Evolutionary conservation across 148 eudicot genomes (phyloP).

Genomic region (Silene latifolia): DNA sequence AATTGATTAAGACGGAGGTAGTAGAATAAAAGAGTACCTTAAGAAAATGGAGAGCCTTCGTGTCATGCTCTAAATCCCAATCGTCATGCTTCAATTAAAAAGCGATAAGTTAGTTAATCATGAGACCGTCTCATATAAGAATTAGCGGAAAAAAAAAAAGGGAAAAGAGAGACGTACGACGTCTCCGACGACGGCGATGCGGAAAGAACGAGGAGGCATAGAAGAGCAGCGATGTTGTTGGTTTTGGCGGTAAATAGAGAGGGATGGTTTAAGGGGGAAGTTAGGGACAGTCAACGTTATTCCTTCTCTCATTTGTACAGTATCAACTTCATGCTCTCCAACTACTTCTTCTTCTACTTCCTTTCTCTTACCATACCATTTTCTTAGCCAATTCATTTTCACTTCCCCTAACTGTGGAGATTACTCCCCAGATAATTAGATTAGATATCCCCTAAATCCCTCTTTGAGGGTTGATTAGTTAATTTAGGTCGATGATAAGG

Average conservation of each 20-base stretch:
- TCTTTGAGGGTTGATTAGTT: too few relatives aligned
- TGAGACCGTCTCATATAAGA: not conserved
- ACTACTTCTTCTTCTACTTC: not conserved
- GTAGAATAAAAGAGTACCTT: constrained; percentile 32
- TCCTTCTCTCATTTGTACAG: not conserved
- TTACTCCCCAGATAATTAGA: too few relatives aligned
- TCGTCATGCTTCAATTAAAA: constrained; percentile 54
- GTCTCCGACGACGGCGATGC: constrained; percentile 85
- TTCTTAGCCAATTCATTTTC: too few relatives aligned
- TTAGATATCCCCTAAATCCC: too few relatives aligned
- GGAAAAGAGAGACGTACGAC: constrained; percentile 33
- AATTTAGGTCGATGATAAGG: too few relatives aligned
- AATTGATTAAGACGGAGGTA: not conserved
- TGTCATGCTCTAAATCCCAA: constrained; percentile 63
- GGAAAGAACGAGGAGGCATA: constrained; percentile 29
- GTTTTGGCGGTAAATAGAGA: not conserved
- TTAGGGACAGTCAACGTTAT: too few relatives aligned
- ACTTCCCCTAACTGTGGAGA: too few relatives aligned
- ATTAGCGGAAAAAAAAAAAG: too few relatives aligned
- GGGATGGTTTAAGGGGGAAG: not conserved
- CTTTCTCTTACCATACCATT: not conserved
- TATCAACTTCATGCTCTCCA: not conserved
- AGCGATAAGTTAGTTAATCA: not conserved
- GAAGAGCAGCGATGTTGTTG: constrained; percentile 19
- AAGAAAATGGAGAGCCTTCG: constrained; percentile 68